A percentile compares a stretch with the other conserved stretches of the same genome.
phyloP scores from a whole-genome alignment of 2,329 filamentous ascomycete species.

The Venturia effusa region DNA sequence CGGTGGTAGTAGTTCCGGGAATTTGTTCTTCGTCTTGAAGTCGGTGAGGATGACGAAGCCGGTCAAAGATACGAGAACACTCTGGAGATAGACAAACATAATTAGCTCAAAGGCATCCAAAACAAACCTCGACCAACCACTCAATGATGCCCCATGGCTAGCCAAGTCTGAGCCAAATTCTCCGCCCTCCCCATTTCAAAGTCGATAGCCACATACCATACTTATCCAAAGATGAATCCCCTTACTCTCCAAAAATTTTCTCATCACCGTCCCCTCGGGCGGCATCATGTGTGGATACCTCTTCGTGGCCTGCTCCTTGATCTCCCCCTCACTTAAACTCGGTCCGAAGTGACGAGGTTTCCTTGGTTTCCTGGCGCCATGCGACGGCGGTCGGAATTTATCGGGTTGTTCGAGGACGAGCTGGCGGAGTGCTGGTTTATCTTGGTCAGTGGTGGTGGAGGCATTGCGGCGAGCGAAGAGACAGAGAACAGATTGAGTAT shows the following conservation, averaged over 20 bases:
- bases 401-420: conserved; percentile 65
- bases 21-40: conserved; percentile 70
- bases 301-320: conserved; percentile 52
- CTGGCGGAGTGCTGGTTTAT: conserved; percentile 6
- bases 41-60: conserved; percentile 64
- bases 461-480: conserved; percentile 2
- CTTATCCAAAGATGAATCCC: conserved; percentile 73
- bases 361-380: conserved; percentile 53
- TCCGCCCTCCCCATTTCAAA: neutral
- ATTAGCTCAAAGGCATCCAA: neutral
- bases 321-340: conserved; percentile 53
- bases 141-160: neutral
- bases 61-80: conserved; percentile 59
- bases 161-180: no score
- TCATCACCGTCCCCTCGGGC: conserved; percentile 66
- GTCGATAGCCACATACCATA: conserved; percentile 46
- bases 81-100: conserved; percentile 28
- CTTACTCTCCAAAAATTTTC: conserved; percentile 73
- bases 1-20: conserved; percentile 60
- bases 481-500: neutral
- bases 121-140: neutral
- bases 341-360: conserved; percentile 52
- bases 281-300: conserved; percentile 87
- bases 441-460: neutral
- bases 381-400: conserved; percentile 86